Evolutionary conservation across 352 stramenopile genomes (phyloP).

Genomic region (Albugo laibachii): DNA sequence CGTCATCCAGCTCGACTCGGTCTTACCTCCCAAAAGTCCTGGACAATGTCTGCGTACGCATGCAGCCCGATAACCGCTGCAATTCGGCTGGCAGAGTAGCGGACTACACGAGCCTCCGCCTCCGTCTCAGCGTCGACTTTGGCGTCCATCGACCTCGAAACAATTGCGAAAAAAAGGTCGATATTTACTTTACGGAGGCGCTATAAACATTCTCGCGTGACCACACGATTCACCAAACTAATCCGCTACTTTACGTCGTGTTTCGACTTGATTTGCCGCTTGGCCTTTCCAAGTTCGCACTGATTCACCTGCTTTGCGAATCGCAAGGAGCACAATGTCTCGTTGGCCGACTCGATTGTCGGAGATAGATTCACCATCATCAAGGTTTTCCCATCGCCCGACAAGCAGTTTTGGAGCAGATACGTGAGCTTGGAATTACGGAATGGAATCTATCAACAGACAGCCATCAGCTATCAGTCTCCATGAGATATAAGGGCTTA

Average conservation of each 20-base stretch:
- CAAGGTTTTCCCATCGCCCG: conserved; percentile 95
- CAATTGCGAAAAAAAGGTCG: too few species aligned
- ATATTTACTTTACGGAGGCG: too few species aligned
- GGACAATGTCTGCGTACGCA: conserved; percentile 34
- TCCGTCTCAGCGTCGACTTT: too few species aligned
- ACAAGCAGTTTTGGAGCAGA: conserved; percentile 93
- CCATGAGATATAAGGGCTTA: conserved; percentile 1
- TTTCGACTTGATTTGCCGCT: conserved; percentile 48
- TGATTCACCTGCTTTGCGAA: conserved; percentile 95
- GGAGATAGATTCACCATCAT: conserved; percentile 98
- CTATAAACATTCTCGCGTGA: too few species aligned
- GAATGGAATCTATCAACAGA: conserved; percentile 34
- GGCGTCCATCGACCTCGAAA: too few species aligned
- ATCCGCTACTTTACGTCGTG: too few species aligned
- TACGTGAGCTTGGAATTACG: conserved; percentile 77
- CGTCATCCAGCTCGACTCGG: background rate
- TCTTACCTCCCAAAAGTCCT: conserved; percentile 22
- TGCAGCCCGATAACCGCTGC: conserved; percentile 45
- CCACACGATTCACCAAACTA: too few species aligned
- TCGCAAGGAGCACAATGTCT: conserved; percentile 94
- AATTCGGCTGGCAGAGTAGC: conserved; percentile 50
- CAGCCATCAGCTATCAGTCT: background rate
- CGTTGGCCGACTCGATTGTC: conserved; percentile 83
- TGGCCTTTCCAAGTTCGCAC: conserved; percentile 93
- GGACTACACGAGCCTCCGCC: conserved; percentile 11